Evolutionary conservation across 2,329 filamentous ascomycete genomes (phyloP).

Genomic region (Penicillium sp.): DNA sequence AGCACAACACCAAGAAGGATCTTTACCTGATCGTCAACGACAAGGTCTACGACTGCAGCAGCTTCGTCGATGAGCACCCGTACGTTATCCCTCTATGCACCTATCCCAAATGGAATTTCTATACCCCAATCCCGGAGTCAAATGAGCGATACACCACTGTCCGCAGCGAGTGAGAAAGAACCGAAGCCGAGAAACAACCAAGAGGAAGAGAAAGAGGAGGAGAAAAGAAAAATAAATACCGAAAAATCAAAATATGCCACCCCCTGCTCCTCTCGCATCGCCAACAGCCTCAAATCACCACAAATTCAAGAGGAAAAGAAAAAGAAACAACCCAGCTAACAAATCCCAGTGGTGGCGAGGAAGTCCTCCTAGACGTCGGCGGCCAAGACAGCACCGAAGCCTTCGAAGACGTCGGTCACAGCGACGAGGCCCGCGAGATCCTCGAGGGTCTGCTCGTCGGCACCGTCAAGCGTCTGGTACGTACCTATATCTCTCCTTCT

Average conservation of each 20-base stretch:
- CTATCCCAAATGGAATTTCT: slow-evolving; percentile 1
- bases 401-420: slow-evolving; percentile 99
- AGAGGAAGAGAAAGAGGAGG: not conserved
- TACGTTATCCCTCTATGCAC: slow-evolving; percentile 45
- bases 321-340: slow-evolving; percentile 11
- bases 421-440: slow-evolving; percentile 94
- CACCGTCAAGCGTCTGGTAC: slow-evolving; percentile 73
- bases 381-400: slow-evolving; percentile 96
- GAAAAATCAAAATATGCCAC: not conserved
- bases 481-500: slow-evolving; percentile 30
- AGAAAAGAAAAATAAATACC: too few relatives aligned
- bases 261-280: not conserved
- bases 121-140: not conserved
- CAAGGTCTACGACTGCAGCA: slow-evolving; percentile 86
- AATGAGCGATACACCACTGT: not conserved
- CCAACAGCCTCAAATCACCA: not conserved
- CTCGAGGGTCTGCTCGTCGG: slow-evolving; percentile 73
- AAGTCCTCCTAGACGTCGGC: slow-evolving; percentile 92
- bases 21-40: slow-evolving; percentile 89
- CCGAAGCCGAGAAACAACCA: not conserved
- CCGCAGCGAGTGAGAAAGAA: not conserved
- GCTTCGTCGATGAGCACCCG: slow-evolving; percentile 97
- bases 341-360: slow-evolving; percentile 80
- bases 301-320: not conserved
- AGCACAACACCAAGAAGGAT: slow-evolving; percentile 89